Evolutionary conservation across 306 rosid species (phyloP).

Genomic region (Amphicarpaea edgeworthii): DNA sequence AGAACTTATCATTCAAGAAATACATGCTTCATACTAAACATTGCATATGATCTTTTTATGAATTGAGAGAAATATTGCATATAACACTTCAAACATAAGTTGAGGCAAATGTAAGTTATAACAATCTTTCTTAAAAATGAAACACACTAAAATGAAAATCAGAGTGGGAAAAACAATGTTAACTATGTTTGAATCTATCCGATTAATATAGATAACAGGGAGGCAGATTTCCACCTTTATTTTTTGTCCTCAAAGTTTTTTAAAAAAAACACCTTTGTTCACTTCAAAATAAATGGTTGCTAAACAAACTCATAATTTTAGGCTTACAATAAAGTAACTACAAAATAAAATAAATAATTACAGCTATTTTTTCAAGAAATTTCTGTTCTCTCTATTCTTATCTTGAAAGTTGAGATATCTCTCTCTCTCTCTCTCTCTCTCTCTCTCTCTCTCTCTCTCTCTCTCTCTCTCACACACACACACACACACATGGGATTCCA

Average conservation of each 20-base stretch:
- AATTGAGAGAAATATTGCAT: no score
- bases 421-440: no score
- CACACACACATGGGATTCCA: no score
- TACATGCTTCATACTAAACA: neutral
- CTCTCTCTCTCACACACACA: no score
- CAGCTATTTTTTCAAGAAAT: neutral
- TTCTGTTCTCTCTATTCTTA: neutral
- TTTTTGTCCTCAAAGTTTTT: neutral
- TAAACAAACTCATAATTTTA: no score
- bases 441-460: no score
- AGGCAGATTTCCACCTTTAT: neutral
- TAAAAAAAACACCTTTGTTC: neutral
- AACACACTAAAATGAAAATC: neutral
- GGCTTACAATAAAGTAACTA: neutral
- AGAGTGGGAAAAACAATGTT: neutral
- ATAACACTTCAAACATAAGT: no score
- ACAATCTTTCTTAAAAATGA: neutral
- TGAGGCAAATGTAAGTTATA: neutral
- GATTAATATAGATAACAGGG: no score
- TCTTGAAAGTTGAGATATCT: no score
- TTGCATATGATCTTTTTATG: neutral
- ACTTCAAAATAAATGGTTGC: no score
- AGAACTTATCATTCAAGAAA: slow-evolving; percentile 9
- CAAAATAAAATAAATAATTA: neutral
- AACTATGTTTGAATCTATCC: neutral